Evolutionary conservation across 1,284 basidiomycete species (phyloP).

Genomic region (Fomitopsis palustris): DNA sequence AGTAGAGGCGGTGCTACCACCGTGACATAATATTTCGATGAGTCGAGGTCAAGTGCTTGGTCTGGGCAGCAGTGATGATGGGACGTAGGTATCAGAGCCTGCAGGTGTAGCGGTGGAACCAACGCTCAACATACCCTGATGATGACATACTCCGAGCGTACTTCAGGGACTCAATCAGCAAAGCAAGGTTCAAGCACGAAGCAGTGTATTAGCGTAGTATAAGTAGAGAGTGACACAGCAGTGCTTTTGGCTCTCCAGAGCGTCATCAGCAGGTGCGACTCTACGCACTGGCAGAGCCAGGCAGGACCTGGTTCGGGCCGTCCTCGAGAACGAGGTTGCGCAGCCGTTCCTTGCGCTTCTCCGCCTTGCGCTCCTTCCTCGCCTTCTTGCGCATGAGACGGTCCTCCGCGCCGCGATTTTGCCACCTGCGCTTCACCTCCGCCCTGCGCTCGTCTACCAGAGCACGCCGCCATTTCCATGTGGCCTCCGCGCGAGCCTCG

Average conservation of each 20-base stretch:
- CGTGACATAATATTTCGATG: no score
- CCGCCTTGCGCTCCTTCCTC: constrained; percentile 58
- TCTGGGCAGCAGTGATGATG: no score
- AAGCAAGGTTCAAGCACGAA: background rate
- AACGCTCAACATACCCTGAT: no score
- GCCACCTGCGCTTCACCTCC: constrained; percentile 47
- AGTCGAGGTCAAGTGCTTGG: no score
- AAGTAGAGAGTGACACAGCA: background rate
- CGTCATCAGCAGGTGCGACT: background rate
- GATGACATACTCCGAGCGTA: no score
- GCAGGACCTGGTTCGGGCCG: constrained; percentile 67
- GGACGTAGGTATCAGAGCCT: no score
- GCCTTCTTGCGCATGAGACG: constrained; percentile 35
- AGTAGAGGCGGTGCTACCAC: no score
- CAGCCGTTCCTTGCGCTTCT: constrained; percentile 56
- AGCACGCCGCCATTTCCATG: constrained; percentile 65
- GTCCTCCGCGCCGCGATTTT: constrained; percentile 33
- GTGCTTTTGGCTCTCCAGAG: background rate
- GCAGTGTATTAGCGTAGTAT: background rate
- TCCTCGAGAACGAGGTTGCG: constrained; percentile 56
- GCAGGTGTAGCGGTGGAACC: no score
- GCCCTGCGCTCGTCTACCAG: constrained; percentile 55
- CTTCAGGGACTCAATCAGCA: no score
- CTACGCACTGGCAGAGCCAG: constrained; percentile 22
- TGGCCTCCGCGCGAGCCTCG: constrained; percentile 67